Percentiles rank a stretch among this genome's conserved stretches.
Conservation (phyloP, 1,139 yeast species). For the Geotrichum fermentans region DNA sequence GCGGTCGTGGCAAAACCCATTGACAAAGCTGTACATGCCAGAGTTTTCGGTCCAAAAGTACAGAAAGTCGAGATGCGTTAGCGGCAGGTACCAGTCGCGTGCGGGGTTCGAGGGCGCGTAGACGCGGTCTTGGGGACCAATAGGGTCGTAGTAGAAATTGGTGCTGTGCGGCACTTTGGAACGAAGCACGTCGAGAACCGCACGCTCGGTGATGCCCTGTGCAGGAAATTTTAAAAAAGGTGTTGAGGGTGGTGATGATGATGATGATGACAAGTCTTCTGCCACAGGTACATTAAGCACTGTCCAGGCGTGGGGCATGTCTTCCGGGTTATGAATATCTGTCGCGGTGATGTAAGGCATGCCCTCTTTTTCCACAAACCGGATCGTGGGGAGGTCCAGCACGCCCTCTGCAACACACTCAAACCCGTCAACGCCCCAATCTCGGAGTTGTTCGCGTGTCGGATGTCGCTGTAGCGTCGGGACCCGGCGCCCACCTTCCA, state of each 20-base stretch:
- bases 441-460: slow-evolving; percentile 23
- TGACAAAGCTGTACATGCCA: slow-evolving; percentile 30
- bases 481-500: slow-evolving; percentile 25
- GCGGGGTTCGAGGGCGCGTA: slow-evolving; percentile 23
- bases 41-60: slow-evolving; percentile 27
- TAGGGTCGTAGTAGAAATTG: slow-evolving; percentile 25
- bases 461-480: slow-evolving; percentile 27
- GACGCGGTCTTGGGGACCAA: slow-evolving; percentile 24
- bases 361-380: slow-evolving; percentile 22
- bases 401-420: slow-evolving; percentile 28
- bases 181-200: slow-evolving; percentile 2
- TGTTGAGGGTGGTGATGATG: neutral
- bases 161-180: slow-evolving; percentile 8
- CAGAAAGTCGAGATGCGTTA: slow-evolving; percentile 26
- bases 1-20: slow-evolving; percentile 27
- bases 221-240: neutral
- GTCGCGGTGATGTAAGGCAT: slow-evolving; percentile 28
- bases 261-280: too few species aligned
- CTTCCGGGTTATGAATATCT: slow-evolving; percentile 26
- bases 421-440: slow-evolving; percentile 30
- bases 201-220: neutral
- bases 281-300: slow-evolving; percentile 19
- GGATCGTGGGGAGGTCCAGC: slow-evolving; percentile 25
- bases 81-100: slow-evolving; percentile 23
- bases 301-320: slow-evolving; percentile 27